Base-by-base conservation (phyloP, 257 asterid genomes). In the Oldenlandia corymbosa region DNA sequence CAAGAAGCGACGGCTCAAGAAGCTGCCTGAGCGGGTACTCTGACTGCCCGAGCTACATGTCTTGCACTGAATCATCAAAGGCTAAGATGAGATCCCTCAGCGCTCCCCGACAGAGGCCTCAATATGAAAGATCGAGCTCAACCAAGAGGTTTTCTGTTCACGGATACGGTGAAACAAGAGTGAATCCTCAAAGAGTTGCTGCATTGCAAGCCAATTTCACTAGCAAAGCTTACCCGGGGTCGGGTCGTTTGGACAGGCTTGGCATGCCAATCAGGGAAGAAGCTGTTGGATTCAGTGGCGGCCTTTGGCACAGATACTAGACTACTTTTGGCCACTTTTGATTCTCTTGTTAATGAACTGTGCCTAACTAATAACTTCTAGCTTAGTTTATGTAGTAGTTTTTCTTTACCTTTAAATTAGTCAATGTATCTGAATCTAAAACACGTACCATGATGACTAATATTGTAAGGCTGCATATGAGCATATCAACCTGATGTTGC, bases 11-110 rank as follows among this genome's bases (percentile, higher is more conserved):
- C 6, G 79, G 87, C 3, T 71, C 95, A 0, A 75, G 86, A 60
- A 87, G 95, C 76, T 83, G 79, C 67, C 68, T 76, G 16, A 86
- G 84, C 31, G 87, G 84, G 12, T 85, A 71, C 74, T 73, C 92
- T 0, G 96, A 90, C 68, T 78, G 74, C 49, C 97, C 95, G 2
- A 87, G 62, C 41, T 93, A 93, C 64, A 93, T 93, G 99, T 57
- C 97, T 3, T 80, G 68, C 51, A 93, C 99, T 0, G 86, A 87
- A 65, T 93, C 99, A 10, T 78, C 95, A 0, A 87, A 82, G 72
- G 97, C 99, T 2, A 93, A 93, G 83, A 79, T 71, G 31, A 78
- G 99, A 58, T 87, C 99, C 3, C 71, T 82, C 27, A 93, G 97
- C 61, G 97, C 94, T 26, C 99, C 99, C 6, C 87, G 71, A 71